phyloP scores from a whole-genome alignment of 2,329 filamentous ascomycete genomes.

The Aaosphaeria pasadenensis region DNA sequence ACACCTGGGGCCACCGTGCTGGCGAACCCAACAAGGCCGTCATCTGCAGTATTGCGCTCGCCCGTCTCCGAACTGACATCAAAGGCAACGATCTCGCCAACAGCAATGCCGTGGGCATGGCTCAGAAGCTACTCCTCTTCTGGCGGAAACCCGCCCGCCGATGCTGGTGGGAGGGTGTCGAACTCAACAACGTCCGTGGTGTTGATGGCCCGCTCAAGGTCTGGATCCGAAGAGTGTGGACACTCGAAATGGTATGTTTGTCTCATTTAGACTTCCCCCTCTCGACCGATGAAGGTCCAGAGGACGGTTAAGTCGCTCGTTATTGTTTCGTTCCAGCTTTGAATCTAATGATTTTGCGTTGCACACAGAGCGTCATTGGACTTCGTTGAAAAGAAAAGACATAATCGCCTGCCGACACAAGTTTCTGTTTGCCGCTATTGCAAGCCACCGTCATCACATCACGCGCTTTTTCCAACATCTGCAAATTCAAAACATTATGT shows the following conservation, averaged over 20 bases:
- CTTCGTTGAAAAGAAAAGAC: constrained; percentile 55
- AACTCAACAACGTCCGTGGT: constrained; percentile 84
- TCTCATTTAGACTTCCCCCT: too few species aligned
- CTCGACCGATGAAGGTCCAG: too few species aligned
- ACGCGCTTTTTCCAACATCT: too few species aligned
- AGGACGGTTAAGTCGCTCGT: too few species aligned
- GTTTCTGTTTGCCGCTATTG: too few species aligned
- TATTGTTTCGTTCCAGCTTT: not conserved
- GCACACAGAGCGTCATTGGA: constrained; percentile 72
- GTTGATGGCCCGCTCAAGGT: constrained; percentile 92
- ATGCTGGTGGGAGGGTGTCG: constrained; percentile 99
- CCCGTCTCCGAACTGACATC: constrained; percentile 88
- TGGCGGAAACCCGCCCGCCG: constrained; percentile 95
- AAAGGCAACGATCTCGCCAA: constrained; percentile 72
- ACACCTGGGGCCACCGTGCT: constrained; percentile 94
- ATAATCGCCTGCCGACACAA: too few species aligned
- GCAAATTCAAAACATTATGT: too few species aligned
- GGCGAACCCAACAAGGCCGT: constrained; percentile 98
- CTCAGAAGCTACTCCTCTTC: constrained; percentile 94
- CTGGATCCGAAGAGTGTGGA: constrained; percentile 98
- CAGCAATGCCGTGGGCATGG: constrained; percentile 86
- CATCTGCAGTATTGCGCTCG: constrained; percentile 92
- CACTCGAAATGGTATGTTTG: constrained; percentile 75
- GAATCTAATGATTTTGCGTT: not conserved
- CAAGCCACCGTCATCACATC: too few species aligned